Base-by-base conservation (phyloP, 225 moss, liverwort and hornwort species). In the Physcomitrium patens region DNA sequence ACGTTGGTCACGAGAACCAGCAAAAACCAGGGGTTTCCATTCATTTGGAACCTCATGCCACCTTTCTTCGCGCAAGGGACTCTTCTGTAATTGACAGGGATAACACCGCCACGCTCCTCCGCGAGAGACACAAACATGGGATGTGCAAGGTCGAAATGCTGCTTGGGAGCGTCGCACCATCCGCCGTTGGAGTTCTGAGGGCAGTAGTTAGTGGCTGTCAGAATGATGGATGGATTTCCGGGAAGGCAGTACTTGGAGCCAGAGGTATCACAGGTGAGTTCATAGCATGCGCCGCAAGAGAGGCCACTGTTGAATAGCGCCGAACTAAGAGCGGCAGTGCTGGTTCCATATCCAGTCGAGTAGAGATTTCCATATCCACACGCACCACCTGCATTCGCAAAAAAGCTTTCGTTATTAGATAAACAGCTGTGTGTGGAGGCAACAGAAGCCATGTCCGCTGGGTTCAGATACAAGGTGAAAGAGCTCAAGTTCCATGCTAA, bases 11-110 rank as follows among this genome's bases (percentile, higher is more conserved):
- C 79, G 37, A 93, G 89, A 31, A 91, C 87, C 57, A 90, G 79
- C 54, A 93, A 12, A 63, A 91, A 96, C 81, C 90, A 96, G 0
- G 95, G 88, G 81, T 96, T 93, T 2, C 95, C 95, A 62, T 86
- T 82, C 53, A 96, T 81, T 11, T 76, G 74, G 60, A 89, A 96
- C 56, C 78, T 59, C 53, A 91, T 84, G 1, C 95, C 95, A 0
- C 95, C 95, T 10, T 16, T 22, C 67, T 87, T 93, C 19, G 28
- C 19, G 67, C 95, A 96, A 23, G 73, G 16, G 10, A 96, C 93
- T 27, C 85, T 87, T 37, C 72, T 49, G 57, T 84, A 87, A 41
- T 75, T 87, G 71, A 87, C 87, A 9, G 87, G 87, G 72, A 87
- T 80, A 50, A 87, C 84, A 0, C 87, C 87, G 68, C 87, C 87